These are phyloP conservation scores for Ogataea henricii DNA, from an alignment of 805 yeast genomes.

Conservation along the genomic window DNA sequence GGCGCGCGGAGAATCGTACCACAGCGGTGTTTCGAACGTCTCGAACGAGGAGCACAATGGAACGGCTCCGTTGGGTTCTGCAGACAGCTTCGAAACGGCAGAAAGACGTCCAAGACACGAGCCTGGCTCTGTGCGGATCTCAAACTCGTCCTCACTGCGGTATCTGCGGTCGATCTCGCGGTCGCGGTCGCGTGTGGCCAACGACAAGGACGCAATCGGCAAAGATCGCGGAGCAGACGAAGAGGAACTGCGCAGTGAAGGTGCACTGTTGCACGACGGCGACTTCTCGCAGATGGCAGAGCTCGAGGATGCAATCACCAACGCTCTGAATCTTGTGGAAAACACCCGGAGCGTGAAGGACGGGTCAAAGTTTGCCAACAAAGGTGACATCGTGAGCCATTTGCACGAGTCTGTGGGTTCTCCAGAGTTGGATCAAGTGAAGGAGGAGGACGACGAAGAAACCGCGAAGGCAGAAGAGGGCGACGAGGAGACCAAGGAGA, in stretches of 20 bases:
- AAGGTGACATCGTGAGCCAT: slow-evolving; percentile 22
- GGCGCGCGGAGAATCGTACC: slow-evolving; percentile 79
- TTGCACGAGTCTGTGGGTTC: slow-evolving; percentile 20
- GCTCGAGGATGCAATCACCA: slow-evolving; percentile 51
- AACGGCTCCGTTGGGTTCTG: slow-evolving; percentile 36
- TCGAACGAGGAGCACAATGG: slow-evolving; percentile 39
- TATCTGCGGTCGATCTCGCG: slow-evolving; percentile 68
- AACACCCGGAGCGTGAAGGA: slow-evolving; percentile 24
- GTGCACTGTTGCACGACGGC: slow-evolving; percentile 55
- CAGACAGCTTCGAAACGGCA: slow-evolving; percentile 12
- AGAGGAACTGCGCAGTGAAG: slow-evolving; percentile 53
- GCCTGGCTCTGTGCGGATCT: slow-evolving; percentile 32
- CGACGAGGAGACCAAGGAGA: background rate
- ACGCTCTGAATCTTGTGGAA: slow-evolving; percentile 42
- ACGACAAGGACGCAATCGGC: slow-evolving; percentile 37
- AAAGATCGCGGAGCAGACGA: slow-evolving; percentile 28
- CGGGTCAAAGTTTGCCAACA: slow-evolving; percentile 18
- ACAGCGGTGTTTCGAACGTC: slow-evolving; percentile 51
- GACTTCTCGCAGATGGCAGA: slow-evolving; percentile 48
- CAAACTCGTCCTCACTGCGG: slow-evolving; percentile 44
- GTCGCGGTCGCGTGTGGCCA: slow-evolving; percentile 55
- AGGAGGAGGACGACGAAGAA: slow-evolving; percentile 21
- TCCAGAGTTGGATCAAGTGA: slow-evolving; percentile 18
- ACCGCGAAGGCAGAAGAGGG: slow-evolving; percentile 7
- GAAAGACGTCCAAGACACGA: slow-evolving; percentile 44